Percentiles rank a stretch among this genome's conserved stretches.
phyloP scores from a whole-genome alignment of 2,329 filamentous ascomycete species.

The Cladosporium sp. region DNA sequence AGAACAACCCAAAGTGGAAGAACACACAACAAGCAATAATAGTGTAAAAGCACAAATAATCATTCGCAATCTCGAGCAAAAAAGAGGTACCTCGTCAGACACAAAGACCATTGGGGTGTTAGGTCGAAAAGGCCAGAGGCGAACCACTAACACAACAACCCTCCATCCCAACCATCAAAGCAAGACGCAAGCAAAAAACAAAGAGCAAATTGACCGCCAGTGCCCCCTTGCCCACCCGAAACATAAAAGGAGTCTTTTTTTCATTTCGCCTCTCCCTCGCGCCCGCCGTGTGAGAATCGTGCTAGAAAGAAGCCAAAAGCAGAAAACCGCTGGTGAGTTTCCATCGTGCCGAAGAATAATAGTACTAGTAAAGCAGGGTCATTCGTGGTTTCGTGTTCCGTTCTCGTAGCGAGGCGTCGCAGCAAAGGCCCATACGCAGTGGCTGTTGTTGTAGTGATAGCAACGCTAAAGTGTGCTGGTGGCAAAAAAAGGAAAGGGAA shows the following conservation, averaged over 20 bases:
- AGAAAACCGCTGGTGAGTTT: slow-evolving; percentile 14
- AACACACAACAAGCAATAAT: not conserved
- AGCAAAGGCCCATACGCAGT: slow-evolving; percentile 11
- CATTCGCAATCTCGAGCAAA: slow-evolving; percentile 2
- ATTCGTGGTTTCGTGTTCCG: slow-evolving; percentile 17
- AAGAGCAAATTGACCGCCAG: slow-evolving; percentile 8
- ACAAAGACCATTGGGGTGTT: not conserved
- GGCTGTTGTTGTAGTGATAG: slow-evolving; percentile 14
- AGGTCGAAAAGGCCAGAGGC: not conserved
- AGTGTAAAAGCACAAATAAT: not conserved
- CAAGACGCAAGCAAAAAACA: not conserved
- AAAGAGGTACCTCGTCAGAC: not conserved
- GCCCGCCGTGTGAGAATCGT: slow-evolving; percentile 18
- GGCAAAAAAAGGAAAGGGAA: slow-evolving; percentile 16
- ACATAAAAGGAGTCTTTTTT: not conserved
- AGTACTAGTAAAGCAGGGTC: slow-evolving; percentile 11
- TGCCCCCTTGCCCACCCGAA: not conserved
- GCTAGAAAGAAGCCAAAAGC: slow-evolving; percentile 16
- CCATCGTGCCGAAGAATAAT: slow-evolving; percentile 8
- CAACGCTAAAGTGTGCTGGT: slow-evolving; percentile 19
- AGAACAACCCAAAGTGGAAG: not conserved
- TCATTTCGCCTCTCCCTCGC: slow-evolving; percentile 9
- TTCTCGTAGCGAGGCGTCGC: slow-evolving; percentile 13
- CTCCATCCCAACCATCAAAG: not conserved
- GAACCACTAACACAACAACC: not conserved